A percentile compares a stretch with the other conserved stretches of the same genome.
phyloP scores from a whole-genome alignment of 345 rosid species.

The Citrus glauca region DNA sequence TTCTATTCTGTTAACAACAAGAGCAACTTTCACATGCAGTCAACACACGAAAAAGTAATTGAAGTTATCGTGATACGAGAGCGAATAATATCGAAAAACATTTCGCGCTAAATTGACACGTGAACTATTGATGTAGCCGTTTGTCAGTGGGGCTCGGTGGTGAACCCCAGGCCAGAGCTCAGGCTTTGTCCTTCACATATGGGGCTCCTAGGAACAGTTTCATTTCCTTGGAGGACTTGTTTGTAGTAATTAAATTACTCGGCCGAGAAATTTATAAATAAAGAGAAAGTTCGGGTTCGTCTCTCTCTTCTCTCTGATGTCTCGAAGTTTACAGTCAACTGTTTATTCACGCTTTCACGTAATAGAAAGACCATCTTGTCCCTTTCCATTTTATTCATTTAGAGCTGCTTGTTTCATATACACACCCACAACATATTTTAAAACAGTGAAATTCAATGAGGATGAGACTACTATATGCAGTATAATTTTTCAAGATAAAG shows the following conservation, averaged over 20 bases:
- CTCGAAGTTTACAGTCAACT: neutral
- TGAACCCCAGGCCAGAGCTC: neutral
- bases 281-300: neutral
- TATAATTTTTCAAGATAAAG: too few relatives aligned
- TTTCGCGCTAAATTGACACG: slow-evolving; percentile 18
- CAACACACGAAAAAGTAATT: neutral
- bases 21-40: neutral
- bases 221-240: neutral
- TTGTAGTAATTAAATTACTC: neutral
- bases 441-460: too few relatives aligned
- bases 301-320: neutral
- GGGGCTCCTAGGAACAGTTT: neutral
- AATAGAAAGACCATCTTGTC: neutral
- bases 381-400: too few relatives aligned
- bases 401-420: too few relatives aligned
- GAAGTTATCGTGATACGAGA: slow-evolving; percentile 1
- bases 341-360: neutral
- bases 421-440: too few relatives aligned
- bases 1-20: neutral
- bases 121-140: slow-evolving; percentile 21
- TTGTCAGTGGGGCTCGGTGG: slow-evolving; percentile 6
- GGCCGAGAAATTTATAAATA: neutral
- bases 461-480: too few relatives aligned
- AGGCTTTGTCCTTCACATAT: too few relatives aligned
- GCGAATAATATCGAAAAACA: neutral